phyloP scores from a whole-genome alignment of 257 asterid genomes.

The Rauvolfia tetraphylla region DNA sequence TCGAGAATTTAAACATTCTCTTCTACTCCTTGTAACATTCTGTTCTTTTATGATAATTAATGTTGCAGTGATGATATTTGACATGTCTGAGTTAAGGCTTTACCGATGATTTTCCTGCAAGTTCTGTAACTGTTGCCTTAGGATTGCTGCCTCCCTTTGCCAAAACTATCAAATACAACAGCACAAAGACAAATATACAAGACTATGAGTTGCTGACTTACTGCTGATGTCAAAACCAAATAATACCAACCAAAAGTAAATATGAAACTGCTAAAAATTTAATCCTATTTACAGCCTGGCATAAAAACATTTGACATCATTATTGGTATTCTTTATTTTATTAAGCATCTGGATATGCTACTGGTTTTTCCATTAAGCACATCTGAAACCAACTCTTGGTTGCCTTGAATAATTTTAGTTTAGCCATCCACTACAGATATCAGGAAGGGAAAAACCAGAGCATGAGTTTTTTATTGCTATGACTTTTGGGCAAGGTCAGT shows the following conservation, averaged over 20 bases:
- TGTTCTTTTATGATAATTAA: no score
- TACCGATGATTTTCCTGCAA: conserved; percentile 76
- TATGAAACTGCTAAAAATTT: not conserved
- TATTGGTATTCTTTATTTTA: not conserved
- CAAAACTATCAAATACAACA: conserved; percentile 52
- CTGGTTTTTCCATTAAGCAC: not conserved
- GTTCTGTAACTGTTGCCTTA: conserved; percentile 62
- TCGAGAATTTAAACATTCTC: no score
- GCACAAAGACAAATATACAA: conserved; percentile 14
- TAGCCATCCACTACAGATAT: not conserved
- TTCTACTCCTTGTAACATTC: no score
- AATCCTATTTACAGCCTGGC: not conserved
- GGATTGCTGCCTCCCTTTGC: conserved; percentile 75
- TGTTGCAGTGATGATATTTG: not conserved
- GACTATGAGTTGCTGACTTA: not conserved
- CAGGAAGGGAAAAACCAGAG: not conserved
- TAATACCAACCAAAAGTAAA: not conserved
- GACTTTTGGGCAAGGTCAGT: not conserved
- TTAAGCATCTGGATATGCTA: not conserved
- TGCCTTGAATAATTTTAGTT: not conserved
- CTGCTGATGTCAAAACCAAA: not conserved
- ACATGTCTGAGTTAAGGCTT: conserved; percentile 9
- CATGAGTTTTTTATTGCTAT: conserved; percentile 1
- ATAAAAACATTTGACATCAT: no score
- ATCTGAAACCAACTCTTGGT: not conserved